Evolutionary conservation across 768 basidiomycete species (phyloP), one percentile per base, ranked within the genome.

Genomic region (Phaeotremella fagi): DNA sequence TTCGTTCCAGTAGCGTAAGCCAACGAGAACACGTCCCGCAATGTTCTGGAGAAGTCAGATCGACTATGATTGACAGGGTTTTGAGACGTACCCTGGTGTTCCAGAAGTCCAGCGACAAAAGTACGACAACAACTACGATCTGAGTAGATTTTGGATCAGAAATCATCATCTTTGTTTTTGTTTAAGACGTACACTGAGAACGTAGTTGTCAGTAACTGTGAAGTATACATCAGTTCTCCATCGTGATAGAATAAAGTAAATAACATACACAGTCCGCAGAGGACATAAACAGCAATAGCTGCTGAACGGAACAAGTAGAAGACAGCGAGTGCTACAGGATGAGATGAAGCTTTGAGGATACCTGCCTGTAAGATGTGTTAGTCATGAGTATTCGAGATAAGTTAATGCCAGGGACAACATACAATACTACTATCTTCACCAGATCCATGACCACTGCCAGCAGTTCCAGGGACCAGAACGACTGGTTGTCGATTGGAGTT

Each of bases 91-190:
- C 89, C 72, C 91, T 79, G 61, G 89, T 90, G 65, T 94, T 97
- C 95, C 94, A 99, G 74, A 99, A 99, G 76, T 99, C 95, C 82
- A 94, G 86, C 0, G 92, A 87, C 23, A 99, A 82, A 15, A 99
- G 79, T 1, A 97, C 85, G 20, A 98, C 95, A 0, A 98, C 94
- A 7, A 82, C 75, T 3, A 99, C 92, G 23, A 91, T 94, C 83
- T 85, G 65, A 22, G 25, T 59, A 26, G 42, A 33, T 33, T 33
- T 33, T 7, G 9, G 31, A 28, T 7, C 31, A 33, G 7, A 7
- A 33, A 16, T 33, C 31, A 33, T 33, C 9, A 33, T 26, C 11
- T n/a, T 23, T 22, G 14, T 28, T 14, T 12, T 18, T 20, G 41
- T 9, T 18, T 7, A 7, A 33, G 31, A 16, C 31, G 31, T 54